Evolutionary conservation across 2,329 filamentous ascomycete species (phyloP).

Genomic region (Endoconidiophora polonica): DNA sequence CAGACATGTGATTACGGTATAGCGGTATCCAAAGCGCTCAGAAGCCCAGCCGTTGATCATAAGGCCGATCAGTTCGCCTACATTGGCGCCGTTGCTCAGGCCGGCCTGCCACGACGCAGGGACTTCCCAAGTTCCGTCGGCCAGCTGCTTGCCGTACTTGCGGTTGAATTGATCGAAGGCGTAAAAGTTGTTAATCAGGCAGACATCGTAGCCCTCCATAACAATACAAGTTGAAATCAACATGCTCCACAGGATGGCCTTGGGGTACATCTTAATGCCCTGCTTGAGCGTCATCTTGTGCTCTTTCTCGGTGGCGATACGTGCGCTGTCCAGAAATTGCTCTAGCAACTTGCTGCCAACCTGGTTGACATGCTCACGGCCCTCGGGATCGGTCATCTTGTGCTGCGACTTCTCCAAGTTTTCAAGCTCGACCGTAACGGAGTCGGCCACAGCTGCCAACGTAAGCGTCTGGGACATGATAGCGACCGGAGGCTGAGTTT

Average conservation of each 20-base stretch:
- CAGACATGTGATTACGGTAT: conserved; percentile 44
- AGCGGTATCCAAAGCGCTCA: conserved; percentile 51
- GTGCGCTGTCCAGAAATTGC: conserved; percentile 21
- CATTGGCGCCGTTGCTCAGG: conserved; percentile 40
- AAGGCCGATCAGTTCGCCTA: conserved; percentile 50
- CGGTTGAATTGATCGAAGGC: conserved; percentile 40
- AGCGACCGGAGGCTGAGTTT: background rate
- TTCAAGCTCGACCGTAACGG: conserved; percentile 9
- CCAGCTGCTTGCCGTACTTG: conserved; percentile 36
- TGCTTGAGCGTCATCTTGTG: conserved; percentile 57
- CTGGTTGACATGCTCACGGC: conserved; percentile 54
- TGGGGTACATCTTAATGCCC: conserved; percentile 68
- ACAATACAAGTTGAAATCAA: conserved; percentile 80
- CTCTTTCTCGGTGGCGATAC: conserved; percentile 40
- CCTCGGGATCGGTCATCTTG: conserved; percentile 78
- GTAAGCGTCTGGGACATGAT: conserved; percentile 13
- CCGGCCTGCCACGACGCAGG: conserved; percentile 46
- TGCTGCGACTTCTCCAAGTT: conserved; percentile 2
- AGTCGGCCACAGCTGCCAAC: conserved; percentile 9
- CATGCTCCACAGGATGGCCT: conserved; percentile 69
- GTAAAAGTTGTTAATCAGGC: conserved; percentile 67
- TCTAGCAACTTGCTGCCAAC: conserved; percentile 23
- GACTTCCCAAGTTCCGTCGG: conserved; percentile 35
- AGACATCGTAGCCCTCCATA: conserved; percentile 84
- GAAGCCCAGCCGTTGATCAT: conserved; percentile 48